These are phyloP conservation scores for Dactylellina haptotyla DNA, from an alignment of 2,329 filamentous ascomycete species.

Conservation along the genomic window DNA sequence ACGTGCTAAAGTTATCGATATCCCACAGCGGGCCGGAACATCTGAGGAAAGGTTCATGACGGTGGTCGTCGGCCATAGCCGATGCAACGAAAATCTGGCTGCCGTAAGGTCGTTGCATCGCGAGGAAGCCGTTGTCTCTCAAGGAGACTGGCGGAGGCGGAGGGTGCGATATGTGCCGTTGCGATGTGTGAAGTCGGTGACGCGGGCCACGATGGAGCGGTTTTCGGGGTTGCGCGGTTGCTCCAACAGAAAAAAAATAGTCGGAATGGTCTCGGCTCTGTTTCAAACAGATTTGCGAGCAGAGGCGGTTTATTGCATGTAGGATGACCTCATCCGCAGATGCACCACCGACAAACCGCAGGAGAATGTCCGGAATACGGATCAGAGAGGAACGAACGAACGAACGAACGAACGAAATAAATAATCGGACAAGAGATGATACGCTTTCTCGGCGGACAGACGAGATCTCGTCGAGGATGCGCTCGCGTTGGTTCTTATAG, in stretches of 20 bases:
- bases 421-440: neutral
- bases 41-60: constrained; percentile 38
- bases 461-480: neutral
- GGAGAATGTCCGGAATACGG: neutral
- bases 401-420: neutral
- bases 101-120: constrained; percentile 50
- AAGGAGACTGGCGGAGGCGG: constrained; percentile 36
- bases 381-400: neutral
- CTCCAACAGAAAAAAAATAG: constrained; percentile 1
- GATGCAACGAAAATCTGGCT: constrained; percentile 47
- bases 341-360: neutral
- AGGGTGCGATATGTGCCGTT: constrained; percentile 8
- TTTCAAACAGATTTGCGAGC: constrained; percentile 6
- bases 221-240: constrained; percentile 12
- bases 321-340: constrained; percentile 35
- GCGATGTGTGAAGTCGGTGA: constrained; percentile 1
- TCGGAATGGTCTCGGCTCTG: constrained; percentile 3
- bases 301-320: constrained; percentile 10
- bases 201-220: neutral
- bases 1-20: constrained; percentile 72
- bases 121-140: constrained; percentile 38
- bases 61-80: constrained; percentile 46
- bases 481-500: constrained; percentile 44
- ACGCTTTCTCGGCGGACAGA: constrained; percentile 3
- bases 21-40: constrained; percentile 65